These are phyloP conservation scores for Kodamaea laetipori DNA, from an alignment of 805 yeast genomes.

Conservation along the genomic window DNA sequence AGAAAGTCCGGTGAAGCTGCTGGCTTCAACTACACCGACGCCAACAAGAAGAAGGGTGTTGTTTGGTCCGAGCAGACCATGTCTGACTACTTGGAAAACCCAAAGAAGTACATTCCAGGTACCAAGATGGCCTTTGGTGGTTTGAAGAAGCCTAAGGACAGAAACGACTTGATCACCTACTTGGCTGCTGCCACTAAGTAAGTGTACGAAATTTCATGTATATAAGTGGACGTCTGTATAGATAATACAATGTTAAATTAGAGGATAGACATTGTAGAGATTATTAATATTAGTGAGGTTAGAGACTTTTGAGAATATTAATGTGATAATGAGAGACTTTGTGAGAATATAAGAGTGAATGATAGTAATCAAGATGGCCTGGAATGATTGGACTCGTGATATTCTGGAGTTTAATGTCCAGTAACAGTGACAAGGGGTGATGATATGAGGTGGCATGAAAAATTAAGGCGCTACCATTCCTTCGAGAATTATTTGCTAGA, in stretches of 20 bases:
- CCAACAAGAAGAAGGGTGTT: constrained; percentile 95
- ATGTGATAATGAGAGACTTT: too few relatives aligned
- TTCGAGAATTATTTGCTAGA: too few relatives aligned
- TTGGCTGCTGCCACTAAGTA: constrained; percentile 51
- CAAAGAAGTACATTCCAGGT: constrained; percentile 99
- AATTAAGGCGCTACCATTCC: too few relatives aligned
- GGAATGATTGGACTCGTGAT: too few relatives aligned
- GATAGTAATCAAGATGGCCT: too few relatives aligned
- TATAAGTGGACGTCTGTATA: constrained; percentile 6
- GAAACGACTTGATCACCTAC: constrained; percentile 94
- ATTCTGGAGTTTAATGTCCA: too few relatives aligned
- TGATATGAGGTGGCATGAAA: too few relatives aligned
- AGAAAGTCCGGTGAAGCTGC: constrained; percentile 89
- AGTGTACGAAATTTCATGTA: constrained; percentile 8
- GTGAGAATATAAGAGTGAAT: background rate
- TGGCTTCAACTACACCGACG: constrained; percentile 96
- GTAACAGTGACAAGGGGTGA: too few relatives aligned
- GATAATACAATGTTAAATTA: background rate
- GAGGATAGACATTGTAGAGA: background rate
- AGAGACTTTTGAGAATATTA: too few relatives aligned
- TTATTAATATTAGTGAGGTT: too few relatives aligned
- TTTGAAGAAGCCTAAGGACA: constrained; percentile 98
- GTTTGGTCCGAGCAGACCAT: constrained; percentile 83
- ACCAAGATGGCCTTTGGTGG: constrained; percentile 99
- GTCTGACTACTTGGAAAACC: constrained; percentile 96